A percentile compares a stretch with the other conserved stretches of the same genome.
Evolutionary conservation across 805 yeast genomes (phyloP).

Genomic region (Hermanozyma aechmeae): DNA sequence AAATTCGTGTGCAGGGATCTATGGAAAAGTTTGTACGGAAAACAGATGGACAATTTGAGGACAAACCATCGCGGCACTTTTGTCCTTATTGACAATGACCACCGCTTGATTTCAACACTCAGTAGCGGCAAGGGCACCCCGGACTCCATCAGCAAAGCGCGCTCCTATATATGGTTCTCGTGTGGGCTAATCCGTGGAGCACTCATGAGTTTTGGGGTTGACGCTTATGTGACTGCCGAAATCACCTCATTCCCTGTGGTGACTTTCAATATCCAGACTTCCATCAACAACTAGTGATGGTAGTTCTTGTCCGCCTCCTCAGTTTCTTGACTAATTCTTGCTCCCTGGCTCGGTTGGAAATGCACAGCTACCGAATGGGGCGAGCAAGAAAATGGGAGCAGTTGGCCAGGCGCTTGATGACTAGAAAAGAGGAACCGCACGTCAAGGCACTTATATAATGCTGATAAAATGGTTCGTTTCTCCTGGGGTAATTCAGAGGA

Average conservation of each 20-base stretch:
- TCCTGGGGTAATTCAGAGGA: too few species aligned
- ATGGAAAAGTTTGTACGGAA: slow-evolving; percentile 72
- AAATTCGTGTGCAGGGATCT: slow-evolving; percentile 88
- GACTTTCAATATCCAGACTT: slow-evolving; percentile 63
- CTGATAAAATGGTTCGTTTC: too few species aligned
- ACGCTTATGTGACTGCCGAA: slow-evolving; percentile 58
- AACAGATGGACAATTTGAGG: slow-evolving; percentile 84
- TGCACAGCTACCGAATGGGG: too few species aligned
- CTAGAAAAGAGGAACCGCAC: too few species aligned
- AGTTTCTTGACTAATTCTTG: too few species aligned
- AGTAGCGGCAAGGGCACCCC: slow-evolving; percentile 32
- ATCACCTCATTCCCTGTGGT: slow-evolving; percentile 54
- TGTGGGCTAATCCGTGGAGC: slow-evolving; percentile 72
- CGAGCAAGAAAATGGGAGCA: too few species aligned
- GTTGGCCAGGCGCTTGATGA: too few species aligned
- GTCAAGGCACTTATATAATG: too few species aligned
- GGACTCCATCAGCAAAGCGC: slow-evolving; percentile 36
- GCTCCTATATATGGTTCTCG: slow-evolving; percentile 57
- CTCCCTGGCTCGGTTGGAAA: too few species aligned
- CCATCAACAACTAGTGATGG: slow-evolving; percentile 26
- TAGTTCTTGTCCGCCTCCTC: too few species aligned
- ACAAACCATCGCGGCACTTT: slow-evolving; percentile 87
- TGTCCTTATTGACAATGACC: slow-evolving; percentile 64
- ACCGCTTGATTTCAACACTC: slow-evolving; percentile 46
- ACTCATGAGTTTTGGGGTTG: slow-evolving; percentile 58